These are phyloP conservation scores for Talaromyces sp. DNA, from an alignment of 2,329 filamentous ascomycete species.

Conservation along the genomic window DNA sequence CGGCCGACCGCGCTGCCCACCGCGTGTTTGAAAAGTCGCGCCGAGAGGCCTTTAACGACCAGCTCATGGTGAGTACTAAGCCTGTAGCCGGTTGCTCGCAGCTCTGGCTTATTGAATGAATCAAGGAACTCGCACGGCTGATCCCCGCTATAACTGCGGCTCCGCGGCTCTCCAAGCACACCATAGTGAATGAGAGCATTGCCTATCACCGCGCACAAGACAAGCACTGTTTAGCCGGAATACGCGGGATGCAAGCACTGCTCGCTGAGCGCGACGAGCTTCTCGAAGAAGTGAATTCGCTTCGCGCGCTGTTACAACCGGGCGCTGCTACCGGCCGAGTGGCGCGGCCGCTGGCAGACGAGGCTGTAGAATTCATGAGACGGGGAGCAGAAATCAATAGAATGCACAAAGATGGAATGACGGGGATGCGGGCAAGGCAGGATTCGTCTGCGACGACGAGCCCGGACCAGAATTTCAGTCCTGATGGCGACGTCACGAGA, in stretches of 20 bases:
- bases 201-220: not conserved
- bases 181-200: conserved; percentile 1
- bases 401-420: not conserved
- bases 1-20: conserved; percentile 1
- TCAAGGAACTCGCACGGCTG: not conserved
- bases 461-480: not conserved
- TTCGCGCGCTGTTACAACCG: not conserved
- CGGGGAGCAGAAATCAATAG: not conserved
- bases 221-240: not conserved
- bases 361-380: not conserved
- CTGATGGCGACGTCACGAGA: not conserved
- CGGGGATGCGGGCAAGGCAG: not conserved
- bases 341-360: not conserved
- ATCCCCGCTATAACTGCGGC: not conserved
- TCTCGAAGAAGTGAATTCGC: conserved; percentile 1
- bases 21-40: not conserved
- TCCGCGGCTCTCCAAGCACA: not conserved
- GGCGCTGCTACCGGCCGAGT: not conserved
- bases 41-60: not conserved
- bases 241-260: not conserved
- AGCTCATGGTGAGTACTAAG: not conserved
- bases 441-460: not conserved
- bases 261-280: not conserved
- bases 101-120: not conserved
- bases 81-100: no score